Evolutionary conservation across 2,329 filamentous ascomycete species (phyloP).

Genomic region (Alternaria triticimaculans): DNA sequence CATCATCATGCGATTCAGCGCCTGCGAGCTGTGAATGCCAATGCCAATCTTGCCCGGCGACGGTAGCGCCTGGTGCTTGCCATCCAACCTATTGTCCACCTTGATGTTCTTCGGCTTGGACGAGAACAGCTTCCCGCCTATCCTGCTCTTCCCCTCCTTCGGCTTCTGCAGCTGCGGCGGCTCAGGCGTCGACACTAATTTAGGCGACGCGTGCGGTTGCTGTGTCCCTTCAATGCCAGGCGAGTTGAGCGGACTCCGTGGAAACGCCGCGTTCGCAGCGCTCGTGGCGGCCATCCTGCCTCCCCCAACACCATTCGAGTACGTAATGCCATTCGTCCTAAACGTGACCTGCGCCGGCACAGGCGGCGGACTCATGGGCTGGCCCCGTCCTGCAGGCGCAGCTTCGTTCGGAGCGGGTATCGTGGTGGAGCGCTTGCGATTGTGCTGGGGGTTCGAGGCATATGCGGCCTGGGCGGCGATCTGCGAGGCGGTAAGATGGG

Average conservation of each 20-base stretch:
- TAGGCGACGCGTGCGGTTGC: slow-evolving; percentile 42
- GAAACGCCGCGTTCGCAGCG: slow-evolving; percentile 76
- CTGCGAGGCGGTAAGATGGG: slow-evolving; percentile 68
- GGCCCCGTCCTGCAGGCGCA: slow-evolving; percentile 31
- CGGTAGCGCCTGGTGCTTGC: slow-evolving; percentile 70
- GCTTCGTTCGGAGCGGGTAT: slow-evolving; percentile 63
- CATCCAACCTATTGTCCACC: slow-evolving; percentile 66
- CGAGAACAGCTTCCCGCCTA: slow-evolving; percentile 73
- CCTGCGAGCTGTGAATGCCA: slow-evolving; percentile 67
- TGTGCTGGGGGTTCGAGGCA: slow-evolving; percentile 64
- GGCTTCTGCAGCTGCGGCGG: slow-evolving; percentile 67
- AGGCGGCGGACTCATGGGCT: slow-evolving; percentile 65
- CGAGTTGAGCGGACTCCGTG: slow-evolving; percentile 62
- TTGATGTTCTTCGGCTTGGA: slow-evolving; percentile 74
- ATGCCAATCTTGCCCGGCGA: slow-evolving; percentile 72
- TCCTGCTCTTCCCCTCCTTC: slow-evolving; percentile 72
- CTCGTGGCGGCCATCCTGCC: slow-evolving; percentile 71
- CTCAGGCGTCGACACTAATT: slow-evolving; percentile 33
- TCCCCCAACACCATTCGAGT: slow-evolving; percentile 68
- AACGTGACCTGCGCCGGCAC: slow-evolving; percentile 52
- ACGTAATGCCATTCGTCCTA: slow-evolving; percentile 51
- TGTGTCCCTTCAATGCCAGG: slow-evolving; percentile 44
- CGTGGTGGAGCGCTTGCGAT: slow-evolving; percentile 75
- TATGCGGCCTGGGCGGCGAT: slow-evolving; percentile 81
- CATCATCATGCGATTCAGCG: slow-evolving; percentile 66